A percentile compares a stretch with the other conserved stretches of the same genome.
These are phyloP conservation scores for Aureobasidium zeae DNA, from an alignment of 2,329 filamentous ascomycete genomes.

Conservation along the genomic window DNA sequence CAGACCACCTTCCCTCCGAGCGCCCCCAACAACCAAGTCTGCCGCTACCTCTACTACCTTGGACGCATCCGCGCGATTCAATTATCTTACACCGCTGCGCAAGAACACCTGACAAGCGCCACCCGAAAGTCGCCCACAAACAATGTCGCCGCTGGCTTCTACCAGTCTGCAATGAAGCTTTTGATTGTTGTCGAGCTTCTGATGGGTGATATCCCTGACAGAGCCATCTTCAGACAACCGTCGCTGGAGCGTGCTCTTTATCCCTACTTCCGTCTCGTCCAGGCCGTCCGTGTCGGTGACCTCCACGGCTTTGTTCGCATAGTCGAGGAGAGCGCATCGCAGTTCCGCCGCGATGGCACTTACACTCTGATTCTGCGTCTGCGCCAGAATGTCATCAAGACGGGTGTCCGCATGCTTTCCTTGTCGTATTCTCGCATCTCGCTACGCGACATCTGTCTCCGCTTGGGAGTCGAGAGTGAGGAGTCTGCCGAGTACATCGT, in stretches of 20 bases:
- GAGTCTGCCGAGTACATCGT: conserved; percentile 99
- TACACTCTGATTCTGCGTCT: conserved; percentile 92
- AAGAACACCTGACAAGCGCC: conserved; percentile 85
- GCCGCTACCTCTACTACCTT: conserved; percentile 93
- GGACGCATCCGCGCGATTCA: conserved; percentile 95
- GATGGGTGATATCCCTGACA: conserved; percentile 97
- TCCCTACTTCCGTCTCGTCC: conserved; percentile 88
- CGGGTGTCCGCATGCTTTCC: conserved; percentile 97
- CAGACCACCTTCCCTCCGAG: conserved; percentile 92
- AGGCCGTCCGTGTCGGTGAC: conserved; percentile 93
- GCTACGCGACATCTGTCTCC: conserved; percentile 91
- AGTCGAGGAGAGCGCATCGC: conserved; percentile 69
- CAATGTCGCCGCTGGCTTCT: conserved; percentile 82
- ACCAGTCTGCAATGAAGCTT: conserved; percentile 94
- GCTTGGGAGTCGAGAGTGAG: conserved; percentile 84
- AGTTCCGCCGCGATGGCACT: conserved; percentile 86
- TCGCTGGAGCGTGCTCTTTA: conserved; percentile 78
- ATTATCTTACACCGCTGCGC: conserved; percentile 91
- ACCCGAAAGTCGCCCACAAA: conserved; percentile 92
- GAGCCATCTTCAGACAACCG: conserved; percentile 83
- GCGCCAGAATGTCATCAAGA: conserved; percentile 98
- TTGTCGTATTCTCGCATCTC: conserved; percentile 96
- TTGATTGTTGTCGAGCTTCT: conserved; percentile 89
- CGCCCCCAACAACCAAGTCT: conserved; percentile 96
- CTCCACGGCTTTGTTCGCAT: conserved; percentile 85